Conservation (phyloP, 805 yeast genomes). For the Saccharomyces mikatae region DNA sequence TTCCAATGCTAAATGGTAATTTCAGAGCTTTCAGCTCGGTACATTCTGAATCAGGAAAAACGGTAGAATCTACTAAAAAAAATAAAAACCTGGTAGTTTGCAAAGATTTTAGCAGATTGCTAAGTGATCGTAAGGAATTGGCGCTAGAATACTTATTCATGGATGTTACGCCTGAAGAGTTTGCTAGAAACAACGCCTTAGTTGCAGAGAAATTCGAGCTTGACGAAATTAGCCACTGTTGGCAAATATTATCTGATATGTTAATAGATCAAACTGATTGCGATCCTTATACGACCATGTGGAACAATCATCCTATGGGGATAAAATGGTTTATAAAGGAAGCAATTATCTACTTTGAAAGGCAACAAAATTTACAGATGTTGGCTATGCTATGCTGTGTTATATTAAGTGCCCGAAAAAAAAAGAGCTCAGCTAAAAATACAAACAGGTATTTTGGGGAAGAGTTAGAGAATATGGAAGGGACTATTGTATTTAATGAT, state of each 20-base stretch:
- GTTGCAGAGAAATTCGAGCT: slow-evolving; percentile 61
- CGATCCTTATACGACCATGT: slow-evolving; percentile 38
- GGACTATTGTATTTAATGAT: neutral
- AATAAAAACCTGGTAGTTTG: slow-evolving; percentile 52
- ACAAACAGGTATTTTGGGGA: neutral
- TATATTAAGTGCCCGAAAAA: slow-evolving; percentile 27
- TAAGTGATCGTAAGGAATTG: slow-evolving; percentile 67
- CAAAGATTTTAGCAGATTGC: slow-evolving; percentile 56
- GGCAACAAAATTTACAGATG: slow-evolving; percentile 70
- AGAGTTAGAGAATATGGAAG: neutral
- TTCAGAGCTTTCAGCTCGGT: slow-evolving; percentile 22
- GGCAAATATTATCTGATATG: slow-evolving; percentile 52
- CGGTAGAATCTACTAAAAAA: slow-evolving; percentile 20
- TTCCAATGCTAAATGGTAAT: slow-evolving; percentile 40
- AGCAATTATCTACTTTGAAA: slow-evolving; percentile 57
- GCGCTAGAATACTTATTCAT: slow-evolving; percentile 59
- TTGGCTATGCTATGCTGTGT: slow-evolving; percentile 80
- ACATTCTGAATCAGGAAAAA: slow-evolving; percentile 19
- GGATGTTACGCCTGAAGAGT: slow-evolving; percentile 53
- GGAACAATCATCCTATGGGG: slow-evolving; percentile 83
- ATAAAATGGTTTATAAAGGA: slow-evolving; percentile 54
- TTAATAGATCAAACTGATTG: slow-evolving; percentile 23
- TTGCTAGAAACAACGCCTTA: slow-evolving; percentile 61
- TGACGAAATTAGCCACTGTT: slow-evolving; percentile 59
- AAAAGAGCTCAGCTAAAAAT: neutral